Percentiles rank a stretch among this genome's conserved stretches.
phyloP scores from a whole-genome alignment of 345 rosid genomes.

The Camelina laxa region DNA sequence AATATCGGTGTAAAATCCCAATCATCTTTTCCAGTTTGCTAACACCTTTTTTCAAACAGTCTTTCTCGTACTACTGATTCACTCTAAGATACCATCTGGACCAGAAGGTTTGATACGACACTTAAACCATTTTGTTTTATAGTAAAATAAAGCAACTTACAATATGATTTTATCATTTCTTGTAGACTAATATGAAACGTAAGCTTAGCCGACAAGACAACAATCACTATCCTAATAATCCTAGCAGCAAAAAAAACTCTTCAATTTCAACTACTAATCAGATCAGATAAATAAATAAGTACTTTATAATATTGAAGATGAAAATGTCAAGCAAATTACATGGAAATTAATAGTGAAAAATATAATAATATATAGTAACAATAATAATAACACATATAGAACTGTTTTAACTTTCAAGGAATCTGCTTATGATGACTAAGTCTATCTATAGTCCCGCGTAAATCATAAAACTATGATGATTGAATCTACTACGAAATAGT shows the following conservation, averaged over 20 bases:
- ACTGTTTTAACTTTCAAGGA: slow-evolving; percentile 15
- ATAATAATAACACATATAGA: background rate
- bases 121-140: background rate
- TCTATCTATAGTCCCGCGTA: background rate
- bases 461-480: background rate
- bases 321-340: slow-evolving; percentile 7
- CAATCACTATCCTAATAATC: slow-evolving; percentile 9
- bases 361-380: background rate
- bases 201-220: slow-evolving; percentile 34
- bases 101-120: background rate
- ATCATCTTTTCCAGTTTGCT: too few species aligned
- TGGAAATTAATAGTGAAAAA: slow-evolving; percentile 12
- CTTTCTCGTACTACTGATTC: background rate
- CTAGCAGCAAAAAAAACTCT: background rate
- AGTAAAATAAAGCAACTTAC: background rate
- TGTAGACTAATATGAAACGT: slow-evolving; percentile 12
- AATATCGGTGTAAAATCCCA: too few species aligned
- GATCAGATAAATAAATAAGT: background rate
- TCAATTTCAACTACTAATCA: slow-evolving; percentile 18
- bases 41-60: background rate
- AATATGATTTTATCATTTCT: slow-evolving; percentile 2
- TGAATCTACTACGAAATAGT: slow-evolving; percentile 4
- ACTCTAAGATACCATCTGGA: background rate
- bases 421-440: slow-evolving; percentile 25
- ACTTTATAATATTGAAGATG: background rate